Evolutionary conservation across 129 eudicot species (phyloP).

Genomic region (Flaveria linearis): DNA sequence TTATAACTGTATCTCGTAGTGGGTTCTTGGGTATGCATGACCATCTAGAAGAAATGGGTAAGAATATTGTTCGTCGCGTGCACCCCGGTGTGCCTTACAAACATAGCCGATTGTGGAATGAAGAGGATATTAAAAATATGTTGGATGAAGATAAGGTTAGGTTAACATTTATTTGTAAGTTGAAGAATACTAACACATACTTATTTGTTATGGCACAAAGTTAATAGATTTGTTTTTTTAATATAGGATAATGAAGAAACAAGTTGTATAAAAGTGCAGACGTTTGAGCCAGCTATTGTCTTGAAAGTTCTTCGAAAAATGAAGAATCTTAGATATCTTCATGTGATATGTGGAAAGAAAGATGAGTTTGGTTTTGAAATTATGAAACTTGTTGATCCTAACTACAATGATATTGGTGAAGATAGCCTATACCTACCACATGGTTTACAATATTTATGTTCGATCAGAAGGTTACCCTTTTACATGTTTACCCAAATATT

Average conservation of each 20-base stretch:
- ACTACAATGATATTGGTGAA: not conserved
- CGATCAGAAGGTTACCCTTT: not conserved
- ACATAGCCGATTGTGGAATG: slow-evolving; percentile 1
- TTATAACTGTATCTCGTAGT: not conserved
- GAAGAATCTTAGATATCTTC: not conserved
- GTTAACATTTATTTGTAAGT: not conserved
- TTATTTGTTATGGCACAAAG: not conserved
- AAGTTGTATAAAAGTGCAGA: not conserved
- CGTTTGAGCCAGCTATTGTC: not conserved
- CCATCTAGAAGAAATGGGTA: not conserved
- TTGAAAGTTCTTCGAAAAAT: not conserved
- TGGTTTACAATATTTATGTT: not conserved
- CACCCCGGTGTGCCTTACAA: not conserved
- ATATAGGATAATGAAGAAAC: not conserved
- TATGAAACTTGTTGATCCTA: too few relatives aligned
- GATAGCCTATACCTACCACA: not conserved
- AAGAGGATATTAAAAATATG: not conserved
- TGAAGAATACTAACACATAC: not conserved
- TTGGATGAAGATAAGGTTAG: not conserved
- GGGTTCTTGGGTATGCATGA: not conserved
- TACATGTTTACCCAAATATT: not conserved
- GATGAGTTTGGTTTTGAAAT: too few relatives aligned
- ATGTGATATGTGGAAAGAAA: not conserved
- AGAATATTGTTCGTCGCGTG: not conserved
- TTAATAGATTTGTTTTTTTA: not conserved